These are phyloP conservation scores for Ascochyta clinopodiicola DNA, from an alignment of 2,329 filamentous ascomycete species.

Conservation along the genomic window DNA sequence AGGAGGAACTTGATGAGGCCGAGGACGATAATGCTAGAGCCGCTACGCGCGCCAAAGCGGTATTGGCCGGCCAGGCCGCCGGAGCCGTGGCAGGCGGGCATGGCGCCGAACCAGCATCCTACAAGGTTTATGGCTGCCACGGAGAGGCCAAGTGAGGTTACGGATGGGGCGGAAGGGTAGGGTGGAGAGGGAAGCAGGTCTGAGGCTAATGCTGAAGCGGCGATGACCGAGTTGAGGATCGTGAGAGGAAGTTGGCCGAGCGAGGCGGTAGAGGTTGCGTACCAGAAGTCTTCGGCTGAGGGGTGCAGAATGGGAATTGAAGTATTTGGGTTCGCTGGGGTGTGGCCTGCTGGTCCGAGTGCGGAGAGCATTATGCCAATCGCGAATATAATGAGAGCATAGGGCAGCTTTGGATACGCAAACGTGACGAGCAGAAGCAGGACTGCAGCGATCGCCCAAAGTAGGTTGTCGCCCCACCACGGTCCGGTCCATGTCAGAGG, in stretches of 20 bases:
- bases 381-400: constrained; percentile 75
- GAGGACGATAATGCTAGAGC: constrained; percentile 80
- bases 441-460: constrained; percentile 80
- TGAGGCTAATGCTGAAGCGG: constrained; percentile 77
- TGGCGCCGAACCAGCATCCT: constrained; percentile 89
- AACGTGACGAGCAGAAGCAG: constrained; percentile 72
- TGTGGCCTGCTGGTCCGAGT: constrained; percentile 36
- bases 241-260: constrained; percentile 90
- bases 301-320: constrained; percentile 58
- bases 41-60: constrained; percentile 88
- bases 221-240: constrained; percentile 89
- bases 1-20: constrained; percentile 77
- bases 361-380: constrained; percentile 72
- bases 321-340: constrained; percentile 56
- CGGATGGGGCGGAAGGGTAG: constrained; percentile 64
- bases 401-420: constrained; percentile 71
- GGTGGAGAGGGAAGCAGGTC: constrained; percentile 76
- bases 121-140: constrained; percentile 84
- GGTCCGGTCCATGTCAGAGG: constrained; percentile 72
- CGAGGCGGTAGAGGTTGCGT: constrained; percentile 69
- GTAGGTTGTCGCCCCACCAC: constrained; percentile 74
- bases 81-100: constrained; percentile 94
- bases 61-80: constrained; percentile 91
- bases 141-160: constrained; percentile 80
- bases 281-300: constrained; percentile 56